Conservation (phyloP, 441 rosid species). For the Gossypium schwendimanii region DNA sequence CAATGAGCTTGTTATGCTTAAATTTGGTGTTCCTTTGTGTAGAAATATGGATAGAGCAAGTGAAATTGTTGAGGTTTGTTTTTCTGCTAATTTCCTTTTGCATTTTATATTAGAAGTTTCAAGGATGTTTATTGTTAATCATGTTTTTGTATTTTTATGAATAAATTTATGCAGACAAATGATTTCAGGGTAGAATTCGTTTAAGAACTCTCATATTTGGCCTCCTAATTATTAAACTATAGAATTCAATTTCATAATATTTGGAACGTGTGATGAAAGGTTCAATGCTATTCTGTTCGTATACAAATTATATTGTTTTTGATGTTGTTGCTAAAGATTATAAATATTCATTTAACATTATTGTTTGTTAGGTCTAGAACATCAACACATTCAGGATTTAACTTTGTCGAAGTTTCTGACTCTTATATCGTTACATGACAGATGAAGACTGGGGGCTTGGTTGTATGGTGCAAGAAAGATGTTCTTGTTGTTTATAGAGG, state of each 20-base stretch:
- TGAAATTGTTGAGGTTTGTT: conserved; percentile 68
- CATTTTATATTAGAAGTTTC: not conserved
- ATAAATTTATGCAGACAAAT: not conserved
- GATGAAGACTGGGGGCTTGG: conserved; percentile 86
- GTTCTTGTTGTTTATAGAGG: conserved; percentile 53
- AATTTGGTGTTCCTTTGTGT: conserved; percentile 63
- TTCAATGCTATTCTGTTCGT: not conserved
- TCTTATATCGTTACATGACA: conserved; percentile 22
- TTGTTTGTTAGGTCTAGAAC: not conserved
- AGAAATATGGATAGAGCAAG: conserved; percentile 80
- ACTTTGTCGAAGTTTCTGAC: not conserved
- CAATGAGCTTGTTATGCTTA: conserved; percentile 65
- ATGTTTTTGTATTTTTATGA: not conserved
- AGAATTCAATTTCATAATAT: not conserved
- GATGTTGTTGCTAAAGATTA: not conserved
- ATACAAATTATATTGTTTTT: not conserved
- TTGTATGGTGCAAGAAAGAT: conserved; percentile 65
- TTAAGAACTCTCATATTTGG: not conserved
- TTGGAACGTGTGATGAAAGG: not conserved
- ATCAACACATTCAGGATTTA: not conserved
- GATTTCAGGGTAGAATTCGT: not conserved
- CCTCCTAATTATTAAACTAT: not conserved
- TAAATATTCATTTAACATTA: not conserved
- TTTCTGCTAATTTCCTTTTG: conserved; percentile 9
- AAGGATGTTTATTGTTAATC: not conserved